Conservation (phyloP, 1,139 yeast species). For the Yamadazyma atlantica region DNA sequence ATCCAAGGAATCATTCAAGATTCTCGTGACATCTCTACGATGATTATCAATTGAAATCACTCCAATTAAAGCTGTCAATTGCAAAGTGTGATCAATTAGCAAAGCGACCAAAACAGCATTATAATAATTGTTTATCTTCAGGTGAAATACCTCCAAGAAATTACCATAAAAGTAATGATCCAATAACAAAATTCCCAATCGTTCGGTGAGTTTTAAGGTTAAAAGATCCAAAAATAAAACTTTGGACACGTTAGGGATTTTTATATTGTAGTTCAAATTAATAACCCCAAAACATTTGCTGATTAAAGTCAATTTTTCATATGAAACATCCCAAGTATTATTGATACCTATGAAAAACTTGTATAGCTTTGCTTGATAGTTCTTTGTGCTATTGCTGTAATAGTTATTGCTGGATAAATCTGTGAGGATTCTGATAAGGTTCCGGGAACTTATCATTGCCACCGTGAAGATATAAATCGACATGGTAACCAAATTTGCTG, state of each 20-base stretch:
- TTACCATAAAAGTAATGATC: slow-evolving; percentile 19
- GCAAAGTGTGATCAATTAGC: slow-evolving; percentile 56
- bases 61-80: slow-evolving; percentile 62
- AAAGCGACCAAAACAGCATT: slow-evolving; percentile 35
- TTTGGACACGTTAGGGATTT: slow-evolving; percentile 22
- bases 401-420: slow-evolving; percentile 16
- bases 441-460: slow-evolving; percentile 30
- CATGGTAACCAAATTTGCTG: slow-evolving; percentile 28
- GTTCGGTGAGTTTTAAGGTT: slow-evolving; percentile 10
- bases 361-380: slow-evolving; percentile 26
- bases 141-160: slow-evolving; percentile 18
- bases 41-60: slow-evolving; percentile 66
- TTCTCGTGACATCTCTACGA: slow-evolving; percentile 59
- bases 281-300: slow-evolving; percentile 2
- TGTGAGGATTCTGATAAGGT: slow-evolving; percentile 27
- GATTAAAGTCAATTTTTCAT: slow-evolving; percentile 11
- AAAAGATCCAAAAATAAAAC: slow-evolving; percentile 17
- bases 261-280: slow-evolving; percentile 4
- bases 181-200: slow-evolving; percentile 11
- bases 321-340: slow-evolving; percentile 11
- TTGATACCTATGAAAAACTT: slow-evolving; percentile 22
- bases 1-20: slow-evolving; percentile 17
- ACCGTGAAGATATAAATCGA: slow-evolving; percentile 26
- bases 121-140: slow-evolving; percentile 18
- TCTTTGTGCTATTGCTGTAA: slow-evolving; percentile 8